These are phyloP conservation scores for Clitopilus passeckerianus DNA, from an alignment of 768 basidiomycete genomes.

Conservation along the genomic window DNA sequence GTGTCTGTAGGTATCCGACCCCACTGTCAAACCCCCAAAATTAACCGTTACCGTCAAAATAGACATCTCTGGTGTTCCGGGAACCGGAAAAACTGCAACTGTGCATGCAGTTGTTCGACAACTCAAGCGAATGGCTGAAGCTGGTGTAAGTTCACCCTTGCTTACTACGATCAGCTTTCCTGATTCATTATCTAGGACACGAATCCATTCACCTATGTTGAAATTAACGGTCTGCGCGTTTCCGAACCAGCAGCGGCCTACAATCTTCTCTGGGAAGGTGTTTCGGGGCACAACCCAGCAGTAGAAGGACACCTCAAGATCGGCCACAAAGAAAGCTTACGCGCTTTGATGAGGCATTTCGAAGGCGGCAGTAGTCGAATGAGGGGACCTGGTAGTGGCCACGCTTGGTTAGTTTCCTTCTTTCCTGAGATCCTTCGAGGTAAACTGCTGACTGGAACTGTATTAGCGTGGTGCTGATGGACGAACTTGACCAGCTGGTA, in stretches of 20 bases:
- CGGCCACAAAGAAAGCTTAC: conserved; percentile 78
- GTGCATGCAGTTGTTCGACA: conserved; percentile 91
- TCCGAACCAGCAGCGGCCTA: conserved; percentile 94
- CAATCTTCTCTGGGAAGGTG: conserved; percentile 84
- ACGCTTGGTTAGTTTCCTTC: conserved; percentile 74
- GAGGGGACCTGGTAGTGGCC: conserved; percentile 66
- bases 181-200: conserved; percentile 49
- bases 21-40: conserved; percentile 3
- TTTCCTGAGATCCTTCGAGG: neutral
- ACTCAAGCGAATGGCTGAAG: conserved; percentile 82
- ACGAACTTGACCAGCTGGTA: conserved; percentile 95
- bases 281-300: conserved; percentile 73
- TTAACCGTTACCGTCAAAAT: neutral
- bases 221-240: conserved; percentile 94
- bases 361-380: conserved; percentile 41
- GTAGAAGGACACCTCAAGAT: conserved; percentile 61
- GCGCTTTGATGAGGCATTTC: conserved; percentile 75
- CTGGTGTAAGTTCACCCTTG: conserved; percentile 48
- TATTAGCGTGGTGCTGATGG: conserved; percentile 90
- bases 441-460: neutral
- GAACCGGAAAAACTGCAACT: conserved; percentile 97
- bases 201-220: conserved; percentile 92
- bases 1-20: conserved; percentile 67
- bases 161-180: neutral
- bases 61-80: conserved; percentile 99